Conservation (phyloP, 2,329 filamentous ascomycete species). For the Furcasterigmium sp. region DNA sequence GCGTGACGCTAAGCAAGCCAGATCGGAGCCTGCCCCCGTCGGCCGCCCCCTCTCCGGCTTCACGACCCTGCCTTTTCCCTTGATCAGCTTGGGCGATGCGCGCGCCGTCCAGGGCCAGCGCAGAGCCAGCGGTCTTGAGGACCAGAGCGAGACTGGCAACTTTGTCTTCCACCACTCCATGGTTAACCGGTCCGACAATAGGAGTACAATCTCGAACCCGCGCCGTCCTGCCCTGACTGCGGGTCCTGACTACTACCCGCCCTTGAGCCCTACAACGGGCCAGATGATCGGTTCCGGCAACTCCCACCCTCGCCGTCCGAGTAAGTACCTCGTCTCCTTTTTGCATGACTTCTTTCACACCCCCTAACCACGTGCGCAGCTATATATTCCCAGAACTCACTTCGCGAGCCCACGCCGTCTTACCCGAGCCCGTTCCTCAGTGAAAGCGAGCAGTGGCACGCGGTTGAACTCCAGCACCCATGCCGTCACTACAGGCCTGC, state of each 20-base stretch:
- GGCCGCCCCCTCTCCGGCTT: background rate
- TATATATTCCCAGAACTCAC: too few species aligned
- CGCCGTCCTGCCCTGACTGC: background rate
- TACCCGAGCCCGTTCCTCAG: too few species aligned
- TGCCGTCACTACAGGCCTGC: too few species aligned
- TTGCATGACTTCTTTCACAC: too few species aligned
- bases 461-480: too few species aligned
- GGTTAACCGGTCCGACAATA: background rate
- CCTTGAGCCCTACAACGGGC: background rate
- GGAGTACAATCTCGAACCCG: background rate
- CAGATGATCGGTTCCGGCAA: background rate
- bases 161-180: constrained; percentile 2
- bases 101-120: constrained; percentile 8
- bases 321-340: too few species aligned
- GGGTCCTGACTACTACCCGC: background rate
- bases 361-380: too few species aligned
- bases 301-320: too few species aligned
- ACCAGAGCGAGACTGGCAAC: constrained; percentile 11
- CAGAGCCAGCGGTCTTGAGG: constrained; percentile 11
- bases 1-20: background rate
- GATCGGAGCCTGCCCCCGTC: background rate
- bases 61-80: constrained; percentile 4
- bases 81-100: constrained; percentile 9
- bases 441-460: too few species aligned
- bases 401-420: too few species aligned